phyloP scores from a whole-genome alignment of 805 yeast genomes.

The Tetrapisispora pingtungensis region DNA sequence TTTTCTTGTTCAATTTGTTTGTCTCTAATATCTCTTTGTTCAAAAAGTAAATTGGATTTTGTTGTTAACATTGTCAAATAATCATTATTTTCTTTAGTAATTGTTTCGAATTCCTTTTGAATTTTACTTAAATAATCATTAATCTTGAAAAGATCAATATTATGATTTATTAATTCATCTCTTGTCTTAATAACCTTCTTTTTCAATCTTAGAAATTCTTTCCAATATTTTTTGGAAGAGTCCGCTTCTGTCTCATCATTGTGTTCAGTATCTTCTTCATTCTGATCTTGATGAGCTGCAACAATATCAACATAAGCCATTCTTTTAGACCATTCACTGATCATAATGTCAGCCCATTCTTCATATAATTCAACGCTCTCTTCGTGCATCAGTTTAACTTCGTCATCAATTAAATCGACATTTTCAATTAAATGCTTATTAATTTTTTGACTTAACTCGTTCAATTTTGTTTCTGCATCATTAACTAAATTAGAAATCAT shows the following conservation, averaged over 20 bases:
- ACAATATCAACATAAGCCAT: constrained; percentile 35
- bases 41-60: constrained; percentile 48
- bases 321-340: constrained; percentile 53
- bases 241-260: constrained; percentile 23
- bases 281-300: constrained; percentile 12
- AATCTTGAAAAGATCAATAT: background rate
- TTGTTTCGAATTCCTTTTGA: constrained; percentile 35
- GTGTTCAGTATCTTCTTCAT: constrained; percentile 24
- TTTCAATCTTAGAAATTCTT: constrained; percentile 47
- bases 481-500: constrained; percentile 31
- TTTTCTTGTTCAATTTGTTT: constrained; percentile 4
- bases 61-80: constrained; percentile 49
- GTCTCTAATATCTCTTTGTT: constrained; percentile 35
- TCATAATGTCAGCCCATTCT: constrained; percentile 60
- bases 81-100: constrained; percentile 52
- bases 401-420: constrained; percentile 28
- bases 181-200: constrained; percentile 44
- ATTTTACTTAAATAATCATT: constrained; percentile 28
- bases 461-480: constrained; percentile 7
- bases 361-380: constrained; percentile 56
- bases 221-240: constrained; percentile 47
- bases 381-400: constrained; percentile 32
- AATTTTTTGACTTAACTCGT: constrained; percentile 25
- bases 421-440: constrained; percentile 25
- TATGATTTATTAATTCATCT: constrained; percentile 36